A percentile compares a stretch with the other conserved stretches of the same genome.
Conservation (phyloP, 225 moss, liverwort and hornwort species). For the Ulota crispa region DNA sequence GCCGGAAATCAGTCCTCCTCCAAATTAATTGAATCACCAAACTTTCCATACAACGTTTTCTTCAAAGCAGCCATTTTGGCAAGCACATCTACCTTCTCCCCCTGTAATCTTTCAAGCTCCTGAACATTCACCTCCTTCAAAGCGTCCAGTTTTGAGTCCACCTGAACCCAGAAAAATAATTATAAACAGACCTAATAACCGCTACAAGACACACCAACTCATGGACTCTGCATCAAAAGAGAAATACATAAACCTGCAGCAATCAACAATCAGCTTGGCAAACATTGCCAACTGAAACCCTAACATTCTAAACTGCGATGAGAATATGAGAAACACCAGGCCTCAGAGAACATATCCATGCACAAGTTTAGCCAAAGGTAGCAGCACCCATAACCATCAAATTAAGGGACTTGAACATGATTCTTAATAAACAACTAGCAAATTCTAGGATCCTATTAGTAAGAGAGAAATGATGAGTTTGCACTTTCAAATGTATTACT, state of each 20-base stretch:
- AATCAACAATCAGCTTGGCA: background rate
- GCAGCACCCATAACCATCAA: no score
- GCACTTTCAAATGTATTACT: no score
- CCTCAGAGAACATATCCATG: background rate
- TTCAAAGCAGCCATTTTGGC: constrained; percentile 89
- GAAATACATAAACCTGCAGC: background rate
- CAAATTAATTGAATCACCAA: constrained; percentile 91
- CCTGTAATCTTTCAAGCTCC: constrained; percentile 59
- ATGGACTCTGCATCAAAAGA: background rate
- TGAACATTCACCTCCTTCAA: constrained; percentile 67
- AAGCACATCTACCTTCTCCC: constrained; percentile 73
- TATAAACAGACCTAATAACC: background rate
- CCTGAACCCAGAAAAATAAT: constrained; percentile 36
- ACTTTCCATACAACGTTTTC: constrained; percentile 80
- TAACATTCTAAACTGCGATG: background rate
- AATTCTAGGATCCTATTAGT: no score
- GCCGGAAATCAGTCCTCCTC: constrained; percentile 78
- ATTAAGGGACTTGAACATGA: no score
- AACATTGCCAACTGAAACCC: background rate
- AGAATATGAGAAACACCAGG: background rate
- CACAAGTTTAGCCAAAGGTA: background rate
- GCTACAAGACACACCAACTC: background rate
- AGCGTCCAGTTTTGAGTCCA: constrained; percentile 67
- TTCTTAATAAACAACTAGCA: no score
- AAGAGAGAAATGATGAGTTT: no score